These are phyloP conservation scores for Stagonosporopsis tanaceti DNA, from an alignment of 2,329 filamentous ascomycete species.

Conservation along the genomic window DNA sequence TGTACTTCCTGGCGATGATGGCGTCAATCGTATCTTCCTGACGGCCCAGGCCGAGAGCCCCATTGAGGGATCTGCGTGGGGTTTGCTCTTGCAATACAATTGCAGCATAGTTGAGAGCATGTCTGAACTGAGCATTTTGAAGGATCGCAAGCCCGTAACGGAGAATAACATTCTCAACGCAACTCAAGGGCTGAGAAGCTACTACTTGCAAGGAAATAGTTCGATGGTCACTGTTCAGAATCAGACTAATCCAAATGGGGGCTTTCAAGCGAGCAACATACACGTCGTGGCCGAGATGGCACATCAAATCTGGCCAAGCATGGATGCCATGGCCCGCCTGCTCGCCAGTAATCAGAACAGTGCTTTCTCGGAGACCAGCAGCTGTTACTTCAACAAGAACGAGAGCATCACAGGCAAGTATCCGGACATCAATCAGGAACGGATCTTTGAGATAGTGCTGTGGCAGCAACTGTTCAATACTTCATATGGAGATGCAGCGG, in stretches of 20 bases:
- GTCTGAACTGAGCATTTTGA: not conserved
- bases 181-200: not conserved
- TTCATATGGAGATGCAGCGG: not conserved
- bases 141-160: not conserved
- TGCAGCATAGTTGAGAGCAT: not conserved
- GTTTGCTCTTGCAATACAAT: not conserved
- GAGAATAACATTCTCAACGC: not conserved
- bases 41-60: constrained; percentile 1
- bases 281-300: not conserved
- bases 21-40: not conserved
- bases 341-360: not conserved
- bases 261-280: not conserved
- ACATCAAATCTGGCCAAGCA: not conserved
- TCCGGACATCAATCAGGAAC: constrained; percentile 1
- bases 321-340: not conserved
- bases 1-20: not conserved
- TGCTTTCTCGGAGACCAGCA: not conserved
- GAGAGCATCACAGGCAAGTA: not conserved
- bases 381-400: constrained; percentile 1
- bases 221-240: not conserved
- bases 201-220: not conserved
- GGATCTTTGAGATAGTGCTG: not conserved
- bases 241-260: not conserved
- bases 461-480: constrained; percentile 1
- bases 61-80: not conserved